These are phyloP conservation scores for Porodaedalea pini DNA, from an alignment of 1,284 basidiomycete species.

Conservation along the genomic window DNA sequence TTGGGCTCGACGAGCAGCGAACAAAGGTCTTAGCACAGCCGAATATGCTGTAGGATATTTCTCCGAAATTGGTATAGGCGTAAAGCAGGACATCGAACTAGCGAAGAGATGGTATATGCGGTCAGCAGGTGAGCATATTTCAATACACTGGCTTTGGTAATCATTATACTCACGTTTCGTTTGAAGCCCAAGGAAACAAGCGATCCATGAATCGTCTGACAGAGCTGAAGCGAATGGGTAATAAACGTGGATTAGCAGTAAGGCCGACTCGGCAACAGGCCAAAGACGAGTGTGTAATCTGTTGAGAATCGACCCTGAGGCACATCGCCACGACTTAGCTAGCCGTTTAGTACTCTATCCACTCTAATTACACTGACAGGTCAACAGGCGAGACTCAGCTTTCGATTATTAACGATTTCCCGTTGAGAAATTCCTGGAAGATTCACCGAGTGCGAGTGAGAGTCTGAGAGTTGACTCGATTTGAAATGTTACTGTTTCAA, in stretches of 20 bases:
- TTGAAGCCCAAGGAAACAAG: conserved; percentile 87
- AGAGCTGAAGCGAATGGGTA: conserved; percentile 81
- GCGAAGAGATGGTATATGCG: conserved; percentile 99
- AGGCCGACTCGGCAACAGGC: conserved; percentile 91
- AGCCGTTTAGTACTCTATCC: too few relatives aligned
- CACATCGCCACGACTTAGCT: too few relatives aligned
- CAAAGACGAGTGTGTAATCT: conserved; percentile 84
- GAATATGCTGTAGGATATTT: conserved; percentile 98
- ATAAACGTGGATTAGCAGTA: conserved; percentile 65
- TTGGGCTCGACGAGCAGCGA: conserved; percentile 91
- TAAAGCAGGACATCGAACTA: conserved; percentile 92
- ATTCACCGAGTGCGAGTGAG: too few relatives aligned
- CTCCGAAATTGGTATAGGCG: conserved; percentile 95
- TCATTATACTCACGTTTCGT: background rate
- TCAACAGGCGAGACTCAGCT: too few relatives aligned
- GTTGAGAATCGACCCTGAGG: too few relatives aligned
- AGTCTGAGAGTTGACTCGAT: too few relatives aligned
- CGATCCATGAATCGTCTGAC: conserved; percentile 93
- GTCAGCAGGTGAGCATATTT: conserved; percentile 72
- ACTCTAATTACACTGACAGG: too few relatives aligned
- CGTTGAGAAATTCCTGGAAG: too few relatives aligned
- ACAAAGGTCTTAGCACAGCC: conserved; percentile 90
- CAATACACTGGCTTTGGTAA: background rate
- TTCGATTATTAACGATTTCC: too few relatives aligned
- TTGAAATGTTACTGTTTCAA: too few relatives aligned